Evolutionary conservation across 352 stramenopile species (phyloP), one percentile per base, ranked within the genome.

Genomic region (Globisporangium iwayamae): DNA sequence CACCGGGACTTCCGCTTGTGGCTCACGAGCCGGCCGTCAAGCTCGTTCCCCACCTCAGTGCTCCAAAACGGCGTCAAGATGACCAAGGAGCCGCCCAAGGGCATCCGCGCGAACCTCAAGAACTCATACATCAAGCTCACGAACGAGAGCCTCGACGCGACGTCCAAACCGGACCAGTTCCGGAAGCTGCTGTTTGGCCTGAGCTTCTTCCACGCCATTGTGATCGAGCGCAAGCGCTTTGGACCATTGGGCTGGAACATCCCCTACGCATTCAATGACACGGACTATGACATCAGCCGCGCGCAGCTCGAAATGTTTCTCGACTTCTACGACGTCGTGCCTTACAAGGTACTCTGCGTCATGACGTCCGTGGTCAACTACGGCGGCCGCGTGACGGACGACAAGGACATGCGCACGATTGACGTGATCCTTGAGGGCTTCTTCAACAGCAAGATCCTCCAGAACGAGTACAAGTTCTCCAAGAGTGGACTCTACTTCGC

Each of bases 21-120:
- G 92, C 83, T 98, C 36, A 98, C 92, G 43, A 93, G 74, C 79
- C 90, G 74, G 11, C 69, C 60, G 63, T 96, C 70, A 22, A 70
- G 53, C 20, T 85, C 68, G 60, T 89, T 88, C 56, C 92, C 92
- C 1, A 93, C 96, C 2, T 91, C 82, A 6, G 87, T 98, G 41
- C 81, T 98, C 13, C 92, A 98, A 63, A 96, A 94, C 50, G 85
- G 90, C 8, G 90, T 98, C 10, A 98, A 98, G 71, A 98, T 98
- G 87, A 98, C 93, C 4, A 97, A 97, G 52, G 92, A 98, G 67
- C 91, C 92, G 18, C 92, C 92, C 1, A 97, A 96, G 56, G 92
- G 91, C 20, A 76, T 97, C 43, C 73, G 84, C 36, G 87, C 90
- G 9, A 97, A 97, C 68, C 73, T 98, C 36, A 91, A 90, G 53